phyloP scores from a whole-genome alignment of 176 grass and related monocot species.

The Triticum monococcum region DNA sequence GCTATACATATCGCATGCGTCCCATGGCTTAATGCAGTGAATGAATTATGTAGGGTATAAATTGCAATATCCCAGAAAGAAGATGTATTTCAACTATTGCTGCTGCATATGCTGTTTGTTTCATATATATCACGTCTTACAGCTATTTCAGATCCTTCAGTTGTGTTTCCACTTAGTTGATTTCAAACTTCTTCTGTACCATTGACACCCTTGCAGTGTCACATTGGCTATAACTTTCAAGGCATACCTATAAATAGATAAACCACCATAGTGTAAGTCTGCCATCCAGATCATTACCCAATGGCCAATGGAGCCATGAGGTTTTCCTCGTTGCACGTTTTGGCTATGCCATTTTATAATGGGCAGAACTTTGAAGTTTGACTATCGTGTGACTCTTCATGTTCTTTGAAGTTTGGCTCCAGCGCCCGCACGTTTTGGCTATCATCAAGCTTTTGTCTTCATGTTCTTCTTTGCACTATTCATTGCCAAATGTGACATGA shows the following conservation, averaged over 20 bases:
- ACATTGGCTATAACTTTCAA: background rate
- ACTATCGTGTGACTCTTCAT: background rate
- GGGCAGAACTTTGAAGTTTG: background rate
- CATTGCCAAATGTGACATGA: background rate
- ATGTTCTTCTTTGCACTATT: background rate
- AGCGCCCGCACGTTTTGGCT: too few species aligned
- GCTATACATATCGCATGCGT: background rate
- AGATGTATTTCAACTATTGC: background rate
- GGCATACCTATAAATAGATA: background rate
- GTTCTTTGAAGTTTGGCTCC: too few species aligned
- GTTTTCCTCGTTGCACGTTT: background rate
- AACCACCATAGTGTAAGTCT: background rate
- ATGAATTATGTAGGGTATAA: background rate
- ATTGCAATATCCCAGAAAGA: background rate
- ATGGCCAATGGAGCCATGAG: too few species aligned
- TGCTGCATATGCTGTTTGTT: background rate
- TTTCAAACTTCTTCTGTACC: background rate
- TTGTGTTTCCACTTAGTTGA: background rate
- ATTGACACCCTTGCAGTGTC: background rate
- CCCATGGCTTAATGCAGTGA: too few species aligned
- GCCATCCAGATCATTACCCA: background rate
- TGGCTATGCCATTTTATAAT: background rate
- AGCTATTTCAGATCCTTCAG: background rate
- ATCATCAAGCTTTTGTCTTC: background rate
- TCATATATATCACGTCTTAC: background rate